Evolutionary conservation across 2,329 filamentous ascomycete species (phyloP), one percentile per base, ranked within the genome.

Genomic region (Cladosporium austrohemisphaericum): DNA sequence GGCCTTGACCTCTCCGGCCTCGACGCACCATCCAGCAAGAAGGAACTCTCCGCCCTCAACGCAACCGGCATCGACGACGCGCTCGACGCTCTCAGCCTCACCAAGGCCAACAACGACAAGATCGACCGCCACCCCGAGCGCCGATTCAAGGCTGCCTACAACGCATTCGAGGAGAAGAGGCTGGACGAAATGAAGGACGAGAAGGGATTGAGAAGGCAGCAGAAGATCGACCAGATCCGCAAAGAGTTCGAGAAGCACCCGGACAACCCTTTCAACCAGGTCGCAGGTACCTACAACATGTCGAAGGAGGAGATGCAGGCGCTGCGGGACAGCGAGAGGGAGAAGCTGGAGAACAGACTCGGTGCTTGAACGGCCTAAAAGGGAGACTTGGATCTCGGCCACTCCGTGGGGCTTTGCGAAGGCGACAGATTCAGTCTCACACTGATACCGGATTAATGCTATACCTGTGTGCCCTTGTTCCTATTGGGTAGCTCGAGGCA

Each of bases 181-280:
- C 72, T 96, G 58, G 77, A 81, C 2, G 90, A 97, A 77, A 88
- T 96, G 79, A 87, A 92, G 64, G 74, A 80, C 48, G 90, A 96
- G 68, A 86, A 85, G 50, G 89, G 88, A 1, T 69, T 97, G 65
- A 77, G 91, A 50, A 76, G 87, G 59, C 81, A 94, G 60, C 91
- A 96, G 78, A 85, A 87, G 70, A 84, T 91, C 62, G 86, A 92
- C 55, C 77, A 84, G 64, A 87, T 95, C 58, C 72, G 80, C 55
- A 94, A 95, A 76, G 93, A 97, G 73, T 98, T 97, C 68, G 86
- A 95, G 70, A 94, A 89, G 76, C 87, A 86, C 63, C 85, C 88
- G 1, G 92, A 97, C 61, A 98, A 98, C 68, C 93, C 93, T 11
- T 93, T 95, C 73, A 95, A 95, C 72, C 88, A 95, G 72, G 83